Base-by-base conservation (phyloP, 768 basidiomycete species). In the Lentinula sp. region DNA sequence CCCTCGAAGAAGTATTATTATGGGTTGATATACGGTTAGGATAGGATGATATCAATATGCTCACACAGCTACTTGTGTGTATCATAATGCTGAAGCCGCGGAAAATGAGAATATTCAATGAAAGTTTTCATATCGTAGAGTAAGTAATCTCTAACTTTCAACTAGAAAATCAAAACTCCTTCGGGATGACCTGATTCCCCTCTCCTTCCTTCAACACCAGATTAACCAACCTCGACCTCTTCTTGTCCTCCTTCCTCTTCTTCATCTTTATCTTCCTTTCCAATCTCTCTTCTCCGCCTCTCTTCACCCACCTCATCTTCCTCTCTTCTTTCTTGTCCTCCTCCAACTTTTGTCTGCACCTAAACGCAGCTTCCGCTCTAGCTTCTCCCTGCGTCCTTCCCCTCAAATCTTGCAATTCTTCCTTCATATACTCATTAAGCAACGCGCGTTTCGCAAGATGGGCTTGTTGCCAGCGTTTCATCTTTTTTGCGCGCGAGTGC, bases 401-500 rank as follows among this genome's bases (percentile, higher is more conserved):
- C 57, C 82, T 79, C 65, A 86, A 70, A 61, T 85, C 73, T 61
- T 76, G 71, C 66, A 86, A 69, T 58, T 86, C 86, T 53, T 81
- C 78, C 5, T 75, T 70, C 49, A 85, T 74, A 64, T 83, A 82
- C 63, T 84, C 73, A 61, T 79, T 75, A 51, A 87, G 75, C 58
- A 88, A 74, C 18, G 72, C 70, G 48, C 79, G 75, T 68, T 78
- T 80, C 63, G 78, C 75, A 16, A 70, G 65, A 64, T 80, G 78
- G 64, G 78, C 80, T 4, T 76, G 77, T 70, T 89, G 83, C 88
- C 88, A 93, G 64, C 92, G 84, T 53, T 77, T 76, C 67, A 89
- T 86, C 70, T 89, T 92, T 78, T 90, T 92, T 8, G 91, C 88
- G 18, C 89, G 86, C 11, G 88, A 84, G 68, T 92, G 87, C 28